Evolutionary conservation across 768 basidiomycete genomes (phyloP).

Genomic region (Tubosaeta sp.): DNA sequence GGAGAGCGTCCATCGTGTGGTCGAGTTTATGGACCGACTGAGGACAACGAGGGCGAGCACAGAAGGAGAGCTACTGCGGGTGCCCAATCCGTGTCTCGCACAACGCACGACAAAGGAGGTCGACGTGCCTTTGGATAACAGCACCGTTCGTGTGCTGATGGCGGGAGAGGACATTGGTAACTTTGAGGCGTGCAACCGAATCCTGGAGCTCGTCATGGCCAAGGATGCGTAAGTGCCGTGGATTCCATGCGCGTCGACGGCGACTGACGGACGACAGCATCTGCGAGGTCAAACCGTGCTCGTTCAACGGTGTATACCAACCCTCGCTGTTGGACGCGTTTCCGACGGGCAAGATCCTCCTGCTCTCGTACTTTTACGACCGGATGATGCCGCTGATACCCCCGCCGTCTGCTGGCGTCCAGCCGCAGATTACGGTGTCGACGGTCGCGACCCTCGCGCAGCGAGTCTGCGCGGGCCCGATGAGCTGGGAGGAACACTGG

Average conservation of each 20-base stretch:
- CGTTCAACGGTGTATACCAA: slow-evolving; percentile 97
- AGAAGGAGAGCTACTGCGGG: slow-evolving; percentile 3
- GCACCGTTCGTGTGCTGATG: slow-evolving; percentile 73
- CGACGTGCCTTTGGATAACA: slow-evolving; percentile 49
- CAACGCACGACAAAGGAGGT: slow-evolving; percentile 59
- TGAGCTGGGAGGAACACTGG: slow-evolving; percentile 53
- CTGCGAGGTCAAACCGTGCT: slow-evolving; percentile 90
- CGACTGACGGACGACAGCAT: slow-evolving; percentile 40
- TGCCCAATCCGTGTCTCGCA: slow-evolving; percentile 77
- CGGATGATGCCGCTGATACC: slow-evolving; percentile 76
- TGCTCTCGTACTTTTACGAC: slow-evolving; percentile 99
- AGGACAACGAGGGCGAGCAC: slow-evolving; percentile 17
- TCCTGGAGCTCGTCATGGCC: slow-evolving; percentile 87
- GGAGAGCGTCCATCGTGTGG: slow-evolving; percentile 78
- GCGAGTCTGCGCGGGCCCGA: slow-evolving; percentile 68
- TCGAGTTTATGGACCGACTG: slow-evolving; percentile 75
- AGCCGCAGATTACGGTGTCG: slow-evolving; percentile 43
- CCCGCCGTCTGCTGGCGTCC: slow-evolving; percentile 14
- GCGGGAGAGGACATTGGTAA: slow-evolving; percentile 74
- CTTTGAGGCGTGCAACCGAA: slow-evolving; percentile 80
- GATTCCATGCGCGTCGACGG: neutral
- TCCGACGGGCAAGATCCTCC: slow-evolving; percentile 75
- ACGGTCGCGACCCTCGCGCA: slow-evolving; percentile 62
- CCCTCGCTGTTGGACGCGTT: slow-evolving; percentile 88
- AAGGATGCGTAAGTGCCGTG: slow-evolving; percentile 79